Evolutionary conservation across 164 flowering plant species (phyloP).

Genomic region (Kalanchoe fedtschenkoi): DNA sequence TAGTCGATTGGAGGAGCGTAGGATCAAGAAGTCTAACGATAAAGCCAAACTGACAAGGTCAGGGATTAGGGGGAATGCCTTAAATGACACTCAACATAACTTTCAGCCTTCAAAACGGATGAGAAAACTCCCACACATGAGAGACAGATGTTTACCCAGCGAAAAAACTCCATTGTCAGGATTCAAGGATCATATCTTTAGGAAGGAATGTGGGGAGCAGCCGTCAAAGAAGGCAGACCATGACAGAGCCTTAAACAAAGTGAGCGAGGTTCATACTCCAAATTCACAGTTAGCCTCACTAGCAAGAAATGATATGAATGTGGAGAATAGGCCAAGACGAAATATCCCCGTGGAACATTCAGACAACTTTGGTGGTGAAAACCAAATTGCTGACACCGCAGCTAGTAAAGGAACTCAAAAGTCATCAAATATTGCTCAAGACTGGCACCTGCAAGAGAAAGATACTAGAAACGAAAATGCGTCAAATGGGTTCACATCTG

Average conservation of each 20-base stretch:
- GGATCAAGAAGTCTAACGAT: too few relatives aligned
- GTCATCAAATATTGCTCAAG: not conserved
- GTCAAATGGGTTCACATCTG: too few relatives aligned
- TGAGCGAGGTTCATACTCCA: not conserved
- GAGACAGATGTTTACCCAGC: too few relatives aligned
- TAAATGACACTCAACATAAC: too few relatives aligned
- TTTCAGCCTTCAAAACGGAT: not conserved
- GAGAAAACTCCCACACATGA: too few relatives aligned
- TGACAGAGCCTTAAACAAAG: not conserved
- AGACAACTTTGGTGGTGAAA: not conserved
- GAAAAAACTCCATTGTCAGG: not conserved
- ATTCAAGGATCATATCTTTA: not conserved
- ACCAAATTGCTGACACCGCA: not conserved
- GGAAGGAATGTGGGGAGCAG: not conserved
- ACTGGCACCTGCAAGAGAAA: not conserved
- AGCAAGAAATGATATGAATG: not conserved
- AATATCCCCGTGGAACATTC: not conserved
- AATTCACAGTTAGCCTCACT: not conserved
- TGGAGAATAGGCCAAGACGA: slow-evolving; percentile 2
- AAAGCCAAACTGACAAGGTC: too few relatives aligned
- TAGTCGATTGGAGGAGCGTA: too few relatives aligned
- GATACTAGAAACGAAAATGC: too few relatives aligned
- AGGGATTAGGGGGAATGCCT: too few relatives aligned
- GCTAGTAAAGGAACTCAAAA: not conserved
- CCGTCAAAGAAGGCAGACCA: not conserved